phyloP scores from a whole-genome alignment of 129 eudicot species.

The Cynara cardunculus region DNA sequence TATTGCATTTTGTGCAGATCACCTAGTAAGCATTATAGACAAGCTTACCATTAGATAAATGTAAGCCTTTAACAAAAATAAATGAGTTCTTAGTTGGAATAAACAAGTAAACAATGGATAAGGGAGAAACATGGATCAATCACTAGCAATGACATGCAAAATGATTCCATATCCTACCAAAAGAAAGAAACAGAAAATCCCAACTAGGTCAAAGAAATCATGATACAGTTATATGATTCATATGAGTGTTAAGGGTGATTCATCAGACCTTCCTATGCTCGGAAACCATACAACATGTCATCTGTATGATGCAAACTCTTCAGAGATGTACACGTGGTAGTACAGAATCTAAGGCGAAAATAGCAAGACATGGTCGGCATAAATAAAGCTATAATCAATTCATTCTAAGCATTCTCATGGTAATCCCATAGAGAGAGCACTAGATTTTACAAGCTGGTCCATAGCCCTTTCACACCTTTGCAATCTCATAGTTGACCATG shows the following conservation, averaged over 20 bases:
- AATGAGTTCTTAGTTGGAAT: neutral
- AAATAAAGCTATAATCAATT: neutral
- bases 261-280: neutral
- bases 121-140: neutral
- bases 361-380: neutral
- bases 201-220: neutral
- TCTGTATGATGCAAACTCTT: too few relatives aligned
- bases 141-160: neutral
- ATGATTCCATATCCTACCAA: neutral
- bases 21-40: constrained; percentile 44
- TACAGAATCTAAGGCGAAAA: neutral
- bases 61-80: neutral
- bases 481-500: too few relatives aligned
- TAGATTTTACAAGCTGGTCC: too few relatives aligned
- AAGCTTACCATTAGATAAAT: constrained; percentile 9
- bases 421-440: neutral
- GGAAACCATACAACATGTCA: too few relatives aligned
- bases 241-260: neutral
- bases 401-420: neutral
- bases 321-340: neutral
- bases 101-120: neutral
- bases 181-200: neutral
- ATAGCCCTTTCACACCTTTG: neutral
- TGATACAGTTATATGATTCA: neutral
- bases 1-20: constrained; percentile 70